Percentiles rank a stretch among this genome's conserved stretches.
Conservation (phyloP, 768 basidiomycete genomes). For the Pleurotus djamor region DNA sequence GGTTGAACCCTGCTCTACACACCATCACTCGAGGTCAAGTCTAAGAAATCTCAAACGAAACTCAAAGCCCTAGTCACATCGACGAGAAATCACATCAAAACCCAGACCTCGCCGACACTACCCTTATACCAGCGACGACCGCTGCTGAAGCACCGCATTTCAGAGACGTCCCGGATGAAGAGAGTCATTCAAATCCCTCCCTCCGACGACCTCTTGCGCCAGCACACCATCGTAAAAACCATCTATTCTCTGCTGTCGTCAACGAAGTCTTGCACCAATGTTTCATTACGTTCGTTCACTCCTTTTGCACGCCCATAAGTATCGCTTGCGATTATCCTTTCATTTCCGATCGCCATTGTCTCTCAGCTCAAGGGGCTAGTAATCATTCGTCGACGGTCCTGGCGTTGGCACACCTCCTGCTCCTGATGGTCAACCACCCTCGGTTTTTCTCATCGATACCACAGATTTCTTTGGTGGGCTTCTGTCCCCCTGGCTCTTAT, state of each 20-base stretch:
- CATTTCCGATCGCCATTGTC: conserved; percentile 56
- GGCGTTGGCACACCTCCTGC: conserved; percentile 43
- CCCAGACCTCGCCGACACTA: no score
- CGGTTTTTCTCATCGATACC: conserved; percentile 58
- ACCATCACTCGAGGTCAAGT: conserved; percentile 8
- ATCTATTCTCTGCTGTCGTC: no score
- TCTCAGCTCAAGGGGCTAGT: conserved; percentile 57
- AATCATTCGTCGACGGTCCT: conserved; percentile 49
- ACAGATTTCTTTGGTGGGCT: conserved; percentile 58
- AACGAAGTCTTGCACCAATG: background rate
- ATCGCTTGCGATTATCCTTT: conserved; percentile 50
- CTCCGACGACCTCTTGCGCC: background rate
- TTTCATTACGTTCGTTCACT: conserved; percentile 30
- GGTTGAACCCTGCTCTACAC: conserved; percentile 17
- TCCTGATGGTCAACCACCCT: conserved; percentile 67
- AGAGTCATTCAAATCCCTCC: background rate
- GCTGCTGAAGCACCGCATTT: background rate
- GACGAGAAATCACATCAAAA: no score
- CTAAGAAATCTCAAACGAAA: background rate
- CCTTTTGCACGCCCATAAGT: conserved; percentile 43
- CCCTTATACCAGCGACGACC: no score
- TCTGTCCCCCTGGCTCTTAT: conserved; percentile 64
- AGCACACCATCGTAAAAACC: no score
- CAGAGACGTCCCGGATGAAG: background rate
- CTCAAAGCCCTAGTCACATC: no score